phyloP scores from a whole-genome alignment of 352 stramenopile genomes.

The Phytopythium vexans region DNA sequence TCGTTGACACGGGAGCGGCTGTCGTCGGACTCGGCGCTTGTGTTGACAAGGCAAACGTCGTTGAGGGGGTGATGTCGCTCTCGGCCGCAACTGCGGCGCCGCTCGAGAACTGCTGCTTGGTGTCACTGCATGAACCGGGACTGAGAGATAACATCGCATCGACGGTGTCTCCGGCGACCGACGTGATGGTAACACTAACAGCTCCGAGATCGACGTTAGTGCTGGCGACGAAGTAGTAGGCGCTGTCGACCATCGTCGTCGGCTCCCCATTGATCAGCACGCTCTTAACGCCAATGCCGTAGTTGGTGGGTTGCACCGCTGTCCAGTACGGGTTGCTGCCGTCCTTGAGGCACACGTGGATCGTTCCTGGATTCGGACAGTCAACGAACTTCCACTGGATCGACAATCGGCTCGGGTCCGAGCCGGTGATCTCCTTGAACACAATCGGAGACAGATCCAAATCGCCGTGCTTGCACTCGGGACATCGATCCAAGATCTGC shows the following conservation, averaged over 20 bases:
- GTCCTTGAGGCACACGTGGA: slow-evolving; percentile 35
- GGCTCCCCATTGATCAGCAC: slow-evolving; percentile 29
- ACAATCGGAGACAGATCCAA: slow-evolving; percentile 29
- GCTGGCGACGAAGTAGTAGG: slow-evolving; percentile 37
- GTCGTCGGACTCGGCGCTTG: slow-evolving; percentile 5
- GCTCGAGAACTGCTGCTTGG: slow-evolving; percentile 22
- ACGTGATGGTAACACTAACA: slow-evolving; percentile 29
- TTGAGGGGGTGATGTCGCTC: background rate
- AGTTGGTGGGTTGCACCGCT: slow-evolving; percentile 39
- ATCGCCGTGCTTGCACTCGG: slow-evolving; percentile 33
- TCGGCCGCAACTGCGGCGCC: too few species aligned
- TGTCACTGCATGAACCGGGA: slow-evolving; percentile 26
- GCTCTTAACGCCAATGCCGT: slow-evolving; percentile 22
- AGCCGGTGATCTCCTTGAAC: slow-evolving; percentile 30
- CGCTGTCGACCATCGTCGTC: slow-evolving; percentile 20
- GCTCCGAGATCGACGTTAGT: slow-evolving; percentile 11
- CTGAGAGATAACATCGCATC: slow-evolving; percentile 20
- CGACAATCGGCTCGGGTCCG: slow-evolving; percentile 18
- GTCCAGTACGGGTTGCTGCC: slow-evolving; percentile 35
- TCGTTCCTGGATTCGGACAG: slow-evolving; percentile 22
- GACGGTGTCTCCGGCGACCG: slow-evolving; percentile 22
- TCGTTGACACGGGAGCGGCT: background rate
- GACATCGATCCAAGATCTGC: slow-evolving; percentile 35
- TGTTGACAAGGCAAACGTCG: background rate
- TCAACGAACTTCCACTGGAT: slow-evolving; percentile 42